These are phyloP conservation scores for Lantana camara DNA, from an alignment of 257 asterid species.

Conservation along the genomic window DNA sequence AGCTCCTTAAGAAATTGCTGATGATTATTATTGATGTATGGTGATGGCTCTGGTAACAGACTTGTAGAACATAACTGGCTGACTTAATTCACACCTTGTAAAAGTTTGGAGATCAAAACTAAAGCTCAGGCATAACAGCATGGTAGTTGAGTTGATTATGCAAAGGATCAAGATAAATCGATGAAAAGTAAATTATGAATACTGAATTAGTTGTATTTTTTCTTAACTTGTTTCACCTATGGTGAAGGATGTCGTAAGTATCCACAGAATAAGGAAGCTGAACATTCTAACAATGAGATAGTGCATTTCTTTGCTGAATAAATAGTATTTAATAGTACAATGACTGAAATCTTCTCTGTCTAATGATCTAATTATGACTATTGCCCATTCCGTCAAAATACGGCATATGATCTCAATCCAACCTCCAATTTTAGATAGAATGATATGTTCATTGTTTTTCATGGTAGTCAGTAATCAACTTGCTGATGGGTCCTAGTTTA, in stretches of 20 bases:
- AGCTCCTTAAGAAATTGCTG: neutral
- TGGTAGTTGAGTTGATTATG: slow-evolving; percentile 15
- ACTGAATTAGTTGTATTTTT: too few relatives aligned
- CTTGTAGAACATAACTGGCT: neutral
- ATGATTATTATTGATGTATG: neutral
- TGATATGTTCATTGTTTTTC: slow-evolving; percentile 9
- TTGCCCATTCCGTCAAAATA: neutral
- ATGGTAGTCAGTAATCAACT: neutral
- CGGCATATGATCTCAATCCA: neutral
- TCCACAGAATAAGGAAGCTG: too few relatives aligned
- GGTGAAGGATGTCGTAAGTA: too few relatives aligned
- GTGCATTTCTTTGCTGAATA: neutral
- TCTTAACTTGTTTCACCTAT: too few relatives aligned
- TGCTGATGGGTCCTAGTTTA: too few relatives aligned
- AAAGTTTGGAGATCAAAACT: neutral
- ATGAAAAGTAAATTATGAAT: too few relatives aligned
- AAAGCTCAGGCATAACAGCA: neutral
- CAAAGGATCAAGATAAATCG: neutral
- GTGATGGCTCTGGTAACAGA: neutral
- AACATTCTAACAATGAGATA: neutral
- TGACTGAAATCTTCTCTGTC: neutral
- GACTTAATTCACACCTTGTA: neutral
- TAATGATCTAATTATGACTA: neutral
- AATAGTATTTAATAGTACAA: neutral
- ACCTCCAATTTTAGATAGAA: neutral